Percentiles rank a stretch among this genome's conserved stretches.
Evolutionary conservation across 2,329 filamentous ascomycete genomes (phyloP).

Genomic region (Aureobasidium sp.): DNA sequence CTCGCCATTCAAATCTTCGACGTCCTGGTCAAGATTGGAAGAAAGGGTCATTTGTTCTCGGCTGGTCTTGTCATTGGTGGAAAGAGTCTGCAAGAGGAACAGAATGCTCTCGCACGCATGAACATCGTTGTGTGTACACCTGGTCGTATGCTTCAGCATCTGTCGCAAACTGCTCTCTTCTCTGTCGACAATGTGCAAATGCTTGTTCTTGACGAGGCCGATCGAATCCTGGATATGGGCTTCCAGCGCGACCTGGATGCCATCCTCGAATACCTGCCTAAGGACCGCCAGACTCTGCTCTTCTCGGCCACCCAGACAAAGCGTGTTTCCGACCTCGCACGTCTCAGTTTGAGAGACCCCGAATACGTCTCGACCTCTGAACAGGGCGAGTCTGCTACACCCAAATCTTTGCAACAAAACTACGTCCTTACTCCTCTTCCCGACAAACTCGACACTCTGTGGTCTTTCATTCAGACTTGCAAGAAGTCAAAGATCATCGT

Average conservation of each 20-base stretch:
- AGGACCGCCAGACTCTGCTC: conserved; percentile 78
- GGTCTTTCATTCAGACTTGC: conserved; percentile 84
- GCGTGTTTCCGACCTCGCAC: conserved; percentile 82
- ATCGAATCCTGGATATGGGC: conserved; percentile 96
- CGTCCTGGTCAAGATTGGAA: conserved; percentile 81
- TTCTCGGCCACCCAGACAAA: conserved; percentile 97
- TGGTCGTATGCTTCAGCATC: conserved; percentile 87
- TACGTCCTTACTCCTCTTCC: conserved; percentile 80
- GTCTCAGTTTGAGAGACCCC: conserved; percentile 79
- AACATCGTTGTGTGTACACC: conserved; percentile 96
- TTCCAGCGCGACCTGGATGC: conserved; percentile 88
- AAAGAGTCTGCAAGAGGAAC: conserved; percentile 81
- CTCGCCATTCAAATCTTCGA: conserved; percentile 96
- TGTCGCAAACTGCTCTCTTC: conserved; percentile 87
- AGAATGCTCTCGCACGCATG: conserved; percentile 79
- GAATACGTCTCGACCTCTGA: conserved; percentile 96
- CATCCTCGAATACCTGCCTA: conserved; percentile 83
- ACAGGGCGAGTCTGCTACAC: conserved; percentile 69
- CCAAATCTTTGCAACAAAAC: conserved; percentile 77
- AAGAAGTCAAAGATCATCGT: conserved; percentile 93
- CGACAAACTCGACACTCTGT: conserved; percentile 86
- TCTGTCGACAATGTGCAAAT: conserved; percentile 88
- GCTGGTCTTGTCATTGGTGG: conserved; percentile 91
- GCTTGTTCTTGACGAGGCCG: conserved; percentile 89
- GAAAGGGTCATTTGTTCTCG: conserved; percentile 76